phyloP scores from a whole-genome alignment of 75 land plant genomes.

The Isoetes taiwanensis region DNA sequence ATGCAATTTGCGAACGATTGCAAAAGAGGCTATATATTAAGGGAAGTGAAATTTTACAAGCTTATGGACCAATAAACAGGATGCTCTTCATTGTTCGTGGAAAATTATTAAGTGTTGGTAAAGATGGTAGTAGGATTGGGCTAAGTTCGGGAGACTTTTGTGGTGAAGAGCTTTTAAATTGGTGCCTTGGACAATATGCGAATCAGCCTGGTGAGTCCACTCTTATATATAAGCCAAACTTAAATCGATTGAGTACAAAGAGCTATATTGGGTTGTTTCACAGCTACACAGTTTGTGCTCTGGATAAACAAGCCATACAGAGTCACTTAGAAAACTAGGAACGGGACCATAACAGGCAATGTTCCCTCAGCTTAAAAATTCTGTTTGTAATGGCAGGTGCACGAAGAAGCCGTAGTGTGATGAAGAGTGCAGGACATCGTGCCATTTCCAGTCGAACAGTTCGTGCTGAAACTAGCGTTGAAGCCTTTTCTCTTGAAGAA shows the following conservation, averaged over 20 bases:
- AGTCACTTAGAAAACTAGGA: no score
- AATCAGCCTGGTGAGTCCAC: slow-evolving; percentile 5
- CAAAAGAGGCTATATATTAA: slow-evolving; percentile 53
- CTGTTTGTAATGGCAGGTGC: no score
- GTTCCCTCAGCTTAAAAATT: no score
- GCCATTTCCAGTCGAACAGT: slow-evolving; percentile 49
- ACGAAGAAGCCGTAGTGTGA: no score
- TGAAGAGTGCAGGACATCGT: slow-evolving; percentile 21
- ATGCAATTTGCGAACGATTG: slow-evolving; percentile 66
- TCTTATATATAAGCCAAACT: no score
- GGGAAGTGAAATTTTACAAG: slow-evolving; percentile 44
- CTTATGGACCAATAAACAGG: slow-evolving; percentile 40
- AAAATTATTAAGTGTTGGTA: slow-evolving; percentile 41
- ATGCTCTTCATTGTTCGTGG: slow-evolving; percentile 88
- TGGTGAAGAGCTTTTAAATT: slow-evolving; percentile 86
- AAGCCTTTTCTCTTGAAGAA: slow-evolving; percentile 63
- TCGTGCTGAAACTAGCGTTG: slow-evolving; percentile 49
- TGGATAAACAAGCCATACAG: no score
- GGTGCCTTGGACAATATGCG: slow-evolving; percentile 54
- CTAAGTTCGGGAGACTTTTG: slow-evolving; percentile 45
- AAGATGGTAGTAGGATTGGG: slow-evolving; percentile 21
- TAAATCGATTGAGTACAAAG: no score
- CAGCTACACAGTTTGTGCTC: no score
- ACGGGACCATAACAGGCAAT: no score
- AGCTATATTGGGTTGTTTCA: no score